Base-by-base conservation (phyloP, 2,329 filamentous ascomycete genomes). In the Scopulariopsis brevicaulis region DNA sequence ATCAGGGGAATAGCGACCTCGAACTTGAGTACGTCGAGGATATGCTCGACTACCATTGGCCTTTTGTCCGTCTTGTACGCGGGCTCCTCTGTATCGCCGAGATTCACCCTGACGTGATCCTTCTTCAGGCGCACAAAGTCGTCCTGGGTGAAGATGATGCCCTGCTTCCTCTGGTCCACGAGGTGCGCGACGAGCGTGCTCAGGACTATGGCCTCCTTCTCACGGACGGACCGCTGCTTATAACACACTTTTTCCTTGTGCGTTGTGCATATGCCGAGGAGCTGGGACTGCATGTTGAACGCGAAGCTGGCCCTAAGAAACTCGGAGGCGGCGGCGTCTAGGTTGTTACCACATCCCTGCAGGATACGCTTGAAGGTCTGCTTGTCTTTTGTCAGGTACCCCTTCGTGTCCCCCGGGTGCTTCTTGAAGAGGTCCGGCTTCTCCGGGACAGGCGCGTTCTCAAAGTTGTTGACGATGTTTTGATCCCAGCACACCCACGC, bases 401-500 rank as follows among this genome's bases (percentile, higher is more conserved):
- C 66, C 1, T 58, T 51, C 7, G 61, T n/a, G 18, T 76, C 2
- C 70, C 60, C 7, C 69, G 59, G 6, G 25, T 22, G 15, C 15
- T 22, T 37, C 20, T 54, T 35, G 7, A 78, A 71, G 0, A 85
- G 67, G 56, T 81, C 75, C 0, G 71, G 70, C 10, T 63, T 58
- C 0, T 56, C 2, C 2, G 65, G 65, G 1, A 65, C 62, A 0
- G 64, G n/a, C 0, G 82, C 81, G 59, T 88, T 90, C 4, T 65
- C 62, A 63, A 93, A 93, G n/a, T 83, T 82, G 5, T 73, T 63
- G 0, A 89, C 86, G 3, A 94, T 77, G 0, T 72, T 69, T 0
- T 75, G 72, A 32, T 92, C 87, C 86, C 86, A 93, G 64, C 86
- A 90, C 0, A 90, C 71, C 87, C 87, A 92, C 4, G 87, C 82